Conservation (phyloP, 352 stramenopile genomes). For the Pythium oligandrum region DNA sequence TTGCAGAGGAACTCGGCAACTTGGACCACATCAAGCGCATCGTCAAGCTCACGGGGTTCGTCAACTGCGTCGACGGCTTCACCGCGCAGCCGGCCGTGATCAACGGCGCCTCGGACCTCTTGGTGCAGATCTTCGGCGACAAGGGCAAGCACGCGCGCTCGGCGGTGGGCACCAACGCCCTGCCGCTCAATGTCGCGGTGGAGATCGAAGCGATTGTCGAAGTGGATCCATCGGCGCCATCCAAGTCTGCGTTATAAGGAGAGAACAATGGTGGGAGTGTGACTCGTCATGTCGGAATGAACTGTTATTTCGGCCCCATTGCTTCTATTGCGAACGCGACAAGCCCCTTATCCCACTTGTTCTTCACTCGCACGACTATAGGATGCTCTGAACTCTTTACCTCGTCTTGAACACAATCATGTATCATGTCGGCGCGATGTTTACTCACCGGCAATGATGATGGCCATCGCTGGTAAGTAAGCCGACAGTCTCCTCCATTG, state of each 20-base stretch:
- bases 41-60: slow-evolving; percentile 93
- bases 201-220: slow-evolving; percentile 95
- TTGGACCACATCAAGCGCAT: slow-evolving; percentile 87
- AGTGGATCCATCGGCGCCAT: slow-evolving; percentile 42
- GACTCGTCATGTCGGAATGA: neutral
- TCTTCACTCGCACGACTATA: no score
- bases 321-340: no score
- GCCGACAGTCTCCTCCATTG: no score
- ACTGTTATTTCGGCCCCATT: no score
- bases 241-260: slow-evolving; percentile 16
- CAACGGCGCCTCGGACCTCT: slow-evolving; percentile 90
- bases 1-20: slow-evolving; percentile 61
- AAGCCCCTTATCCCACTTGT: no score
- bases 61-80: slow-evolving; percentile 89
- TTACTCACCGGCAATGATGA: no score
- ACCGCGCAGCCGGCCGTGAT: slow-evolving; percentile 84
- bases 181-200: slow-evolving; percentile 91
- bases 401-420: no score
- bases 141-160: slow-evolving; percentile 79
- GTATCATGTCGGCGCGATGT: no score
- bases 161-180: slow-evolving; percentile 91
- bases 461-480: no score
- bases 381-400: no score
- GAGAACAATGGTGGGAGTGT: neutral
- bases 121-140: slow-evolving; percentile 72